phyloP scores from a whole-genome alignment of 1,284 basidiomycete genomes.

The Ceratobasidium sp. region DNA sequence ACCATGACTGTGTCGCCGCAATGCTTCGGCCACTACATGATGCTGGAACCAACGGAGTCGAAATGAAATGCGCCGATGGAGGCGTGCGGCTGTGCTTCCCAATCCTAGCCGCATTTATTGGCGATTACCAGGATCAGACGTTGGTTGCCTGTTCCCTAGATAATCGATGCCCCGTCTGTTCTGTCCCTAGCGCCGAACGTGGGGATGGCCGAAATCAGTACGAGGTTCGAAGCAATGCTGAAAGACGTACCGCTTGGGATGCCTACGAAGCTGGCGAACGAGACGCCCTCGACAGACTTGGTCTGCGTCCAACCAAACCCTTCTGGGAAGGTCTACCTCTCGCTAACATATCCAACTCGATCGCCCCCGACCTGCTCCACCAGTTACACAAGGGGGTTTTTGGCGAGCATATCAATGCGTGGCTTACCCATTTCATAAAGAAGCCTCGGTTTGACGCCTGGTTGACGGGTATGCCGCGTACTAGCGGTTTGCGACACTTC shows the following conservation, averaged over 20 bases:
- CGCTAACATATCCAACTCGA: conserved; percentile 29
- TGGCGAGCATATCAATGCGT: conserved; percentile 55
- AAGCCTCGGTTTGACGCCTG: conserved; percentile 51
- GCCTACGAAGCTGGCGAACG: not conserved
- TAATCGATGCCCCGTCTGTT: not conserved
- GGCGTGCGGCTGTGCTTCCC: not conserved
- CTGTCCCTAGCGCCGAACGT: too few relatives aligned
- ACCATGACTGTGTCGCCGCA: too few relatives aligned
- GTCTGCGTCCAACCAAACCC: conserved; percentile 4
- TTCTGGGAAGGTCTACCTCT: conserved; percentile 39
- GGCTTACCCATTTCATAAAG: conserved; percentile 49
- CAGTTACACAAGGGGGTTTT: conserved; percentile 54
- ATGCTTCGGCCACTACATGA: too few relatives aligned
- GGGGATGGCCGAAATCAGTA: not conserved
- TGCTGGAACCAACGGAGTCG: too few relatives aligned
- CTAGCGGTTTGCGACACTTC: not conserved
- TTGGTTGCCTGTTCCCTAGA: not conserved
- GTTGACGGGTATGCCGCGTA: conserved; percentile 46
- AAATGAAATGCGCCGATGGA: not conserved
- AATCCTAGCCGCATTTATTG: not conserved
- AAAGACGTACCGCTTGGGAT: not conserved
- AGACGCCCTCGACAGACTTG: not conserved
- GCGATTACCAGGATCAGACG: not conserved
- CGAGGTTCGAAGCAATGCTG: not conserved
- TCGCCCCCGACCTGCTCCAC: conserved; percentile 45